Percentiles rank a stretch among this genome's conserved stretches.
These are phyloP conservation scores for Xylariaceae sp. DNA, from an alignment of 2,329 filamentous ascomycete genomes.

Conservation along the genomic window DNA sequence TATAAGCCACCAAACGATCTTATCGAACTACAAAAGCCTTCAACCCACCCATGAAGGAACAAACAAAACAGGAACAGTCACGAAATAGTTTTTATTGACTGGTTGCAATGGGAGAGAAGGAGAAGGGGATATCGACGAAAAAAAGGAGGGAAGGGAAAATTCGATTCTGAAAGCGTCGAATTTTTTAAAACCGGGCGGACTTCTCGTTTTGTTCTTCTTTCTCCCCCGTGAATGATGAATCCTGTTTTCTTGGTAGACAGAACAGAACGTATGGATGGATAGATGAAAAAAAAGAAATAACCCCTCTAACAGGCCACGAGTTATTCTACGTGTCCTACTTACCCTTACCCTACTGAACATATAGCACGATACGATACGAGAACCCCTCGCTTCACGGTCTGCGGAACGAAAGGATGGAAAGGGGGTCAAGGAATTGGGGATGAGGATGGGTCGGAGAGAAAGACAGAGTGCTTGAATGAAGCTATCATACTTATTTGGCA, in stretches of 20 bases:
- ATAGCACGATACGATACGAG: too few species aligned
- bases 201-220: too few species aligned
- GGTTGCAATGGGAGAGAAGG: slow-evolving; percentile 2
- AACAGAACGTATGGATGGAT: slow-evolving; percentile 11
- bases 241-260: slow-evolving; percentile 9
- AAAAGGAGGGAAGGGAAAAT: neutral
- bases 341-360: neutral
- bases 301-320: slow-evolving; percentile 5
- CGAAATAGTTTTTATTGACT: neutral
- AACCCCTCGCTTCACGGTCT: too few species aligned
- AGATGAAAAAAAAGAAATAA: slow-evolving; percentile 2
- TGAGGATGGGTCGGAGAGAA: too few species aligned
- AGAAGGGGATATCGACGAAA: slow-evolving; percentile 5
- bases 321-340: neutral
- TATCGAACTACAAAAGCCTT: neutral
- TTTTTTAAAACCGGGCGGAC: too few species aligned
- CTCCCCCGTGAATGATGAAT: too few species aligned
- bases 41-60: neutral
- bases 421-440: too few species aligned
- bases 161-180: neutral
- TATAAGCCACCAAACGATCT: slow-evolving; percentile 1
- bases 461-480: neutral
- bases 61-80: too few species aligned
- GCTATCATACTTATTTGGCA: neutral
- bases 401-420: too few species aligned